phyloP scores from a whole-genome alignment of 805 yeast species.

The Lachancea mirantina region DNA sequence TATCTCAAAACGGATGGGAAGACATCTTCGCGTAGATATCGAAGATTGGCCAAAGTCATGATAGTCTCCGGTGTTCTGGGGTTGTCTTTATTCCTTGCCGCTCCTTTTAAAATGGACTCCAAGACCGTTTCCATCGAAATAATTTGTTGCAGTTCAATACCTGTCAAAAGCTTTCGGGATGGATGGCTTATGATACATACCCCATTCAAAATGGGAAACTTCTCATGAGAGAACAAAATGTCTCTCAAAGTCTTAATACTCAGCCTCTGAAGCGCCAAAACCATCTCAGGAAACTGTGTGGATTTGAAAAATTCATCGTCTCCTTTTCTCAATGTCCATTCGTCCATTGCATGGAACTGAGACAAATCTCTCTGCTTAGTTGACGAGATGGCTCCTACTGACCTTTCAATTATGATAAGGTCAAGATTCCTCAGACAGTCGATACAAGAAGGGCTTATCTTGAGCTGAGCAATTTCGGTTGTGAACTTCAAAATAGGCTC shows the following conservation, averaged over 20 bases:
- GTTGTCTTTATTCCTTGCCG: conserved; percentile 35
- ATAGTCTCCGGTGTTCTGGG: conserved; percentile 41
- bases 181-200: conserved; percentile 34
- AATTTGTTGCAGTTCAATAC: conserved; percentile 35
- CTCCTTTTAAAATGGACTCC: conserved; percentile 36
- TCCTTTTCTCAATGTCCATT: conserved; percentile 32
- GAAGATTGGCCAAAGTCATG: conserved; percentile 48
- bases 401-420: conserved; percentile 35
- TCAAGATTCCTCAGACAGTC: conserved; percentile 34
- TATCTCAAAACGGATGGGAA: conserved; percentile 43
- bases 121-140: conserved; percentile 41
- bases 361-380: conserved; percentile 47
- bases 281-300: conserved; percentile 34
- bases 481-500: conserved; percentile 36
- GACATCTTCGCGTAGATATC: conserved; percentile 37
- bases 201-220: conserved; percentile 30
- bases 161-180: conserved; percentile 32
- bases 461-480: conserved; percentile 39
- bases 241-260: conserved; percentile 31
- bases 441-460: conserved; percentile 34
- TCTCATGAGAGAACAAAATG: conserved; percentile 29
- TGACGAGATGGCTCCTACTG: conserved; percentile 42
- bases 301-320: conserved; percentile 28
- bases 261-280: conserved; percentile 29
- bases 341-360: conserved; percentile 34